Evolutionary conservation across 768 basidiomycete species (phyloP).

Genomic region (Nidula microcarpa): DNA sequence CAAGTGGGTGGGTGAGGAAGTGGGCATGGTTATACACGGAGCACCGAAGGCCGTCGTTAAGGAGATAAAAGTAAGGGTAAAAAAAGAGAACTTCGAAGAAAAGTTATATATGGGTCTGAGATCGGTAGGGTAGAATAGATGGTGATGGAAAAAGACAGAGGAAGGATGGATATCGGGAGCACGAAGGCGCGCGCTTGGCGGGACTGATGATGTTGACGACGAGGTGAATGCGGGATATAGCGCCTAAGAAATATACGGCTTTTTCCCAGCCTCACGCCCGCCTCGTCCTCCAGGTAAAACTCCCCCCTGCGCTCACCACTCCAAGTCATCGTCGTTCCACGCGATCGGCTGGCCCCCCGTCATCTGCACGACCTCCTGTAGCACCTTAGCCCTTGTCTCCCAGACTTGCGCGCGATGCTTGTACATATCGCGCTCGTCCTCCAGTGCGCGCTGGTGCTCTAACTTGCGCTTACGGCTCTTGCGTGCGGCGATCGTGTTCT

Average conservation of each 20-base stretch:
- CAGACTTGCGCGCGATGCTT: conserved; percentile 50
- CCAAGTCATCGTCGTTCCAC: neutral
- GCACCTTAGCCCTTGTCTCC: conserved; percentile 44
- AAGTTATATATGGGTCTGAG: neutral
- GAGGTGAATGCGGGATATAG: no score
- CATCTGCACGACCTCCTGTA: conserved; percentile 36
- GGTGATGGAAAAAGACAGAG: no score
- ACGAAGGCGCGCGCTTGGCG: no score
- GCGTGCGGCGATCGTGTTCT: conserved; percentile 82
- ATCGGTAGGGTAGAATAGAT: no score
- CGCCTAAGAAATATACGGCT: no score
- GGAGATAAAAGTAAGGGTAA: neutral
- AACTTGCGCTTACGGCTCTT: conserved; percentile 74
- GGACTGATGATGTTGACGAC: no score
- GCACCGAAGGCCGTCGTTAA: conserved; percentile 17
- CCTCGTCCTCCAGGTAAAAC: no score
- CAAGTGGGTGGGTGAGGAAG: conserved; percentile 37
- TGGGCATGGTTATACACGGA: conserved; percentile 17
- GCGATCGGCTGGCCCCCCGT: neutral
- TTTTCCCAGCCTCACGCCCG: no score
- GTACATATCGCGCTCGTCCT: conserved; percentile 43
- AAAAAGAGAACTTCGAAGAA: neutral
- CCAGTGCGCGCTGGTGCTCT: conserved; percentile 61
- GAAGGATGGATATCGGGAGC: no score
- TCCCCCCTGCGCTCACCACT: neutral